Evolutionary conservation across 306 rosid genomes (phyloP), one percentile per base, ranked within the genome.

Genomic region (Prunus padus): DNA sequence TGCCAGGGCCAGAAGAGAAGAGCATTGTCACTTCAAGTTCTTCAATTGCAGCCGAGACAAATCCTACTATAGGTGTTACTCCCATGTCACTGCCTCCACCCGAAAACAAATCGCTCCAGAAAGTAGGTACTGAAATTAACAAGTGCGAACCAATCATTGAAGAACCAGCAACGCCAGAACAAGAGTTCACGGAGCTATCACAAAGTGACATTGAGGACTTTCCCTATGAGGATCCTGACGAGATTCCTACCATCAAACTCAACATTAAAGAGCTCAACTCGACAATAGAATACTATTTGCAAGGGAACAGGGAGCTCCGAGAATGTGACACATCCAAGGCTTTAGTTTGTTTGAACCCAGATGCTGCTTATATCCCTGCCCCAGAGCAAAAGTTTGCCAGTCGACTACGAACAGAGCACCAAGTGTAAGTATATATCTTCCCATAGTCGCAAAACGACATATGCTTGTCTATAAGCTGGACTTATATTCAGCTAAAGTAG

Each of bases 391-490:
- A 92, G 96, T 81, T 87, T 75, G 86, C 89, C 85, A 92, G 87
- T 82, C 87, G 92, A 84, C 88, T 95, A 77, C 85, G 97, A 65
- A 95, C 98, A 67, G 98, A 95, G 84, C 98, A 95, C 82, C 97
- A 81, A 74, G 98, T 92, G 98, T 95, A 82, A 89, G 97, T 84
- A 62, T 44, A 1, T 54, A 5, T 33, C 26, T 11, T 15, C 23
- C 44, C 31, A 14, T 50, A 62, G 26, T 37, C 74, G n/a, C n/a
- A 74, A 60, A 28, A 51, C 44, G 16, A 69, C 50, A 15, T 42
- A 55, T 37, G 20, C 37, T 23, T 56, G 0, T 14, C 20, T 8
- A 3, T 37, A 52, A 20, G 55, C 54, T 40, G 31, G 22, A n/a
- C 13, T 55, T 18, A 18, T 20, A 22, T 22, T 71, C 33, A 33